Base-by-base conservation (phyloP, 306 rosid genomes). In the Gleditsia sinensis region DNA sequence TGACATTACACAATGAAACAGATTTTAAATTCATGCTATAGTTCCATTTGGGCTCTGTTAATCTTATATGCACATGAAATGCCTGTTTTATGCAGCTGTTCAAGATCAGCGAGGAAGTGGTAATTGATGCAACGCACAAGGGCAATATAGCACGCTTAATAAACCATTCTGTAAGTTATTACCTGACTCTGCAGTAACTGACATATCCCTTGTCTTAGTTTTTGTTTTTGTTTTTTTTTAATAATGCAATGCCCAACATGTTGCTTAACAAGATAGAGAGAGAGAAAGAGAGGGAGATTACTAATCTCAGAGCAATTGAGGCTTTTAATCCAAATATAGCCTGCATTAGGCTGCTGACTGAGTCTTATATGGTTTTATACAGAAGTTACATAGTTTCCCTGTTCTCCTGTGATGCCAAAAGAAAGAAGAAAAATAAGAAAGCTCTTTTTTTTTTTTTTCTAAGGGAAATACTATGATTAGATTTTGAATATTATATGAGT, bases 131-230 rank as follows among this genome's bases (percentile, higher is more conserved):
- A 74, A 94, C 97, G 1, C 21, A 84, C 16, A 85, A 79, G 86
- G 98, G 98, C 74, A 94, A 91, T 60, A 86, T 94, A 62, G 91
- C 98, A 51, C 97, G 97, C 61, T 20, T 94, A 53, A 91, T 94
- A 45, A 94, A 94, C 74, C 98, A 94, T 81, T 94, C 95, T 64
- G 98, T 94, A 83, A 85, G 96, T 83, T 71, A 49, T 63, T 66
- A 50, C 50, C 37, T 9, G 21, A 48, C 7, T 48, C 72, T 48
- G 58, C 71, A 9, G 23, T 28, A 33, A 23, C 2, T 67, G 23
- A n/a, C 14, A 13, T 50, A 30, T 75, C 51, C 62, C 70, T 30
- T 78, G 70, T 62, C 70, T 30, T 24, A 39, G 56, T 20, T 76
- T 48, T 32, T n/a, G 12, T 59, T 11, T 45, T 42, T 6, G 17